Percentiles rank a stretch among this genome's conserved stretches.
Evolutionary conservation across 805 yeast species (phyloP).

Genomic region (Saccharomycopsis olivae): DNA sequence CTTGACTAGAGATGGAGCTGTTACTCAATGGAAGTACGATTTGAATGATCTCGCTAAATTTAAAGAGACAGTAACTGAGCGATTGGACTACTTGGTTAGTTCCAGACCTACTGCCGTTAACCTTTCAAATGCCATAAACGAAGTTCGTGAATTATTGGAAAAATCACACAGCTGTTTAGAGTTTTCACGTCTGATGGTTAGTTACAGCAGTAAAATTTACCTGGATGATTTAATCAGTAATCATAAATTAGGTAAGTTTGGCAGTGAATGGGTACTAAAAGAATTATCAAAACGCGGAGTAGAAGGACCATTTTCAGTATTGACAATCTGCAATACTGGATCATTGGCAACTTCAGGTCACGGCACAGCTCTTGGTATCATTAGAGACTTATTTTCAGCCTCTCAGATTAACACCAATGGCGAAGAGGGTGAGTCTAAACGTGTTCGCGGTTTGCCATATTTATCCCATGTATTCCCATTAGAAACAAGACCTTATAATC

Average conservation of each 20-base stretch:
- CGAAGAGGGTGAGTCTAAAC: no score
- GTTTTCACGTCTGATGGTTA: no score
- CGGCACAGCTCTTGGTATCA: slow-evolving; percentile 92
- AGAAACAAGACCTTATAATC: slow-evolving; percentile 95
- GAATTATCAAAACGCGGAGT: slow-evolving; percentile 36
- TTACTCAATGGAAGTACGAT: slow-evolving; percentile 26
- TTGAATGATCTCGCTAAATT: slow-evolving; percentile 24
- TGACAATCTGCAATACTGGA: slow-evolving; percentile 95
- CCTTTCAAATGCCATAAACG: slow-evolving; percentile 54
- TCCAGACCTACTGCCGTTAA: slow-evolving; percentile 97
- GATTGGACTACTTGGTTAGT: slow-evolving; percentile 55
- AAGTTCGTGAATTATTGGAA: slow-evolving; percentile 26
- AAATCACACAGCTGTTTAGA: slow-evolving; percentile 7
- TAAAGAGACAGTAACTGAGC: slow-evolving; percentile 29
- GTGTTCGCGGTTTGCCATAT: slow-evolving; percentile 9
- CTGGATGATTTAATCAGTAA: slow-evolving; percentile 76
- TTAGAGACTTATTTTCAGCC: slow-evolving; percentile 55
- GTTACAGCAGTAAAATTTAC: slow-evolving; percentile 48
- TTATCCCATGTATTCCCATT: slow-evolving; percentile 72
- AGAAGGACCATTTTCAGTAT: slow-evolving; percentile 60
- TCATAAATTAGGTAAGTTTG: slow-evolving; percentile 67
- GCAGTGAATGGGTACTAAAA: slow-evolving; percentile 53
- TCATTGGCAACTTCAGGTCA: slow-evolving; percentile 95
- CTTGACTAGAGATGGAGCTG: slow-evolving; percentile 22
- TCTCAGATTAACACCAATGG: slow-evolving; percentile 20